phyloP scores from a whole-genome alignment of 148 eudicot species.

The Mesembryanthemum crystallinum region DNA sequence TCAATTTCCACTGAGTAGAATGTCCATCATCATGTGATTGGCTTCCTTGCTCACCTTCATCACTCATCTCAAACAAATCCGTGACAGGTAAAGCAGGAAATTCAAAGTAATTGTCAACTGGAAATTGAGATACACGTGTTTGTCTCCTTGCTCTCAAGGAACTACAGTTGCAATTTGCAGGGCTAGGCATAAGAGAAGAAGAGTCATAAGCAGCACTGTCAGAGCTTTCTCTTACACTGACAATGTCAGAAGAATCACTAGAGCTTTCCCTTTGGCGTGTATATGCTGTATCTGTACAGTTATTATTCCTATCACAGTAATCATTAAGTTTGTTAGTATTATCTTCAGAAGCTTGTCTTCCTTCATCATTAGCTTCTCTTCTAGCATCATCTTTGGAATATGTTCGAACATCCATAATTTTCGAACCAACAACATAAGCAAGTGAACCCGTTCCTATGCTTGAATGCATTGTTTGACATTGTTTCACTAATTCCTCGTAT shows the following conservation, averaged over 20 bases:
- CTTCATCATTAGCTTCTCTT: slow-evolving; percentile 54
- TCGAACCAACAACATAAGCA: slow-evolving; percentile 90
- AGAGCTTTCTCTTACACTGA: slow-evolving; percentile 58
- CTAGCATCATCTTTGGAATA: slow-evolving; percentile 57
- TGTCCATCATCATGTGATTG: slow-evolving; percentile 39
- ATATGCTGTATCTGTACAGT: slow-evolving; percentile 52
- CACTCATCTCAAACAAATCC: slow-evolving; percentile 64
- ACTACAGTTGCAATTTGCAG: slow-evolving; percentile 41
- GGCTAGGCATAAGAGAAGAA: slow-evolving; percentile 50
- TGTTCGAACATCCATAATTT: slow-evolving; percentile 92
- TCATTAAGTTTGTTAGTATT: slow-evolving; percentile 40
- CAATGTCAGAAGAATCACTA: slow-evolving; percentile 66
- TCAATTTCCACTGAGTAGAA: slow-evolving; percentile 41
- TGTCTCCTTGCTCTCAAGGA: slow-evolving; percentile 43
- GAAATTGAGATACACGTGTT: slow-evolving; percentile 42
- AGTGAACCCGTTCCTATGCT: slow-evolving; percentile 95
- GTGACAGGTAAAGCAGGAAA: slow-evolving; percentile 91
- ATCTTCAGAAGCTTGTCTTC: slow-evolving; percentile 40
- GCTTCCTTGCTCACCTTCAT: slow-evolving; percentile 37
- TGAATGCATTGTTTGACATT: slow-evolving; percentile 92
- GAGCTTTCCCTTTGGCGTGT: slow-evolving; percentile 64
- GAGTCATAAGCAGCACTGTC: slow-evolving; percentile 66
- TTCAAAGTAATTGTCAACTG: slow-evolving; percentile 56
- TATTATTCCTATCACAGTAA: slow-evolving; percentile 43
- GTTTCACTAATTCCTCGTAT: slow-evolving; percentile 72